Evolutionary conservation across 2,329 filamentous ascomycete genomes (phyloP), one percentile per base, ranked within the genome.

Genomic region (Stagonosporopsis cucurbitacearum): DNA sequence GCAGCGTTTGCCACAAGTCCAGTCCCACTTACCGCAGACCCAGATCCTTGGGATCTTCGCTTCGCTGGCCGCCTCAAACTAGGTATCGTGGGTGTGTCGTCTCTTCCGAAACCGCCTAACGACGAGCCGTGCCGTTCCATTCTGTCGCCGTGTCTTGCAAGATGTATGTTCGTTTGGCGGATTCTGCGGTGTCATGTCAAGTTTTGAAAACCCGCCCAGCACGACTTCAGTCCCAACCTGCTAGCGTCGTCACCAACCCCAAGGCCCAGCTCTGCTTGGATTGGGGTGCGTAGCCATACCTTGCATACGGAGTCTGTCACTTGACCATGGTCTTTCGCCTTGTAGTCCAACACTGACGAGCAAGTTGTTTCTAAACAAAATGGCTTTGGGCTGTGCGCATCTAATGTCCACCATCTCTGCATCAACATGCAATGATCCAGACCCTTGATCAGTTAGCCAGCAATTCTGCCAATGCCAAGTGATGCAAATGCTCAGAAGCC

Each of bases 11-110:
- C 48, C 53, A 37, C 23, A 33, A 33, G 23, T 28, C 17, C 4
- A 50, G 53, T 56, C 53, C 53, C 53, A 56, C 53, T 51, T 56
- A 11, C 53, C 53, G 53, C 47, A 51, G 32, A 42, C 35, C 53
- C 48, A 56, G 32, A 43, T 48, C 42, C 47, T 39, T 56, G 53
- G 53, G 42, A 56, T 48, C 32, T 25, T 51, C 47, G 42, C 47
- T 7, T 22, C 42, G 32, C 43, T 30, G 47, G 37, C 47, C 20
- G 37, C 47, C 20, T 41, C 25, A 50, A 30, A 19, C 36, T 42
- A 25, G 19, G 22, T n/a, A 22, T 51, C 37, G 42, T 56, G 42
- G 41, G 11, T 19, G 37, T 25, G 23, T 47, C 36, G 32, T 39
- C 25, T 13, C 20, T 56, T 32, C 42, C 20, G 32, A 47, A 47